phyloP scores from a whole-genome alignment of 345 rosid genomes.

The Noccaea bulbosa region DNA sequence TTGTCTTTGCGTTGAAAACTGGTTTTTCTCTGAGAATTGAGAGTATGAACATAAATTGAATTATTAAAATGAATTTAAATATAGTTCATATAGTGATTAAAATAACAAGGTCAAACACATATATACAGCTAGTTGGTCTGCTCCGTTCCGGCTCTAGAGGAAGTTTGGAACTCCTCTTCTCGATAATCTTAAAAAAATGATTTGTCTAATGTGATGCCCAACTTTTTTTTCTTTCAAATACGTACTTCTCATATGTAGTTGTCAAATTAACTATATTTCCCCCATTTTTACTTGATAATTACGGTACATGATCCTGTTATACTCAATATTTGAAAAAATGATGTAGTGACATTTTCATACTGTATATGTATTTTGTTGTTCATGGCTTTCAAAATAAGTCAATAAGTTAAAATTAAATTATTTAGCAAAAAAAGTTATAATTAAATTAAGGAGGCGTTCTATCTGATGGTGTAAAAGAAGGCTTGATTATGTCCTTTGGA shows the following conservation, averaged over 20 bases:
- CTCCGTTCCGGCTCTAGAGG: conserved; percentile 36
- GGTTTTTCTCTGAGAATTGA: neutral
- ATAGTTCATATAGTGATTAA: conserved; percentile 7
- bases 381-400: no score
- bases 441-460: no score
- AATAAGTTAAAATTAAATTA: no score
- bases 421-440: no score
- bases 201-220: conserved; percentile 13
- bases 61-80: conserved; percentile 11
- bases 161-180: conserved; percentile 32
- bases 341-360: no score
- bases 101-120: conserved; percentile 36
- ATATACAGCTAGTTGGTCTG: conserved; percentile 37
- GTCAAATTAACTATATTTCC: neutral
- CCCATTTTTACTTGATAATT: no score
- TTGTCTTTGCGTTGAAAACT: conserved; percentile 37
- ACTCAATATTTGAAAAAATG: no score
- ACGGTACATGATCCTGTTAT: no score
- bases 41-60: conserved; percentile 18
- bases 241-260: neutral
- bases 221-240: neutral
- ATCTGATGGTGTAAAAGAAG: no score
- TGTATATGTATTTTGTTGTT: no score
- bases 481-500: no score
- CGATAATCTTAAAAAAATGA: conserved; percentile 33